phyloP scores from a whole-genome alignment of 257 asterid genomes.

The Coffea canephora region DNA sequence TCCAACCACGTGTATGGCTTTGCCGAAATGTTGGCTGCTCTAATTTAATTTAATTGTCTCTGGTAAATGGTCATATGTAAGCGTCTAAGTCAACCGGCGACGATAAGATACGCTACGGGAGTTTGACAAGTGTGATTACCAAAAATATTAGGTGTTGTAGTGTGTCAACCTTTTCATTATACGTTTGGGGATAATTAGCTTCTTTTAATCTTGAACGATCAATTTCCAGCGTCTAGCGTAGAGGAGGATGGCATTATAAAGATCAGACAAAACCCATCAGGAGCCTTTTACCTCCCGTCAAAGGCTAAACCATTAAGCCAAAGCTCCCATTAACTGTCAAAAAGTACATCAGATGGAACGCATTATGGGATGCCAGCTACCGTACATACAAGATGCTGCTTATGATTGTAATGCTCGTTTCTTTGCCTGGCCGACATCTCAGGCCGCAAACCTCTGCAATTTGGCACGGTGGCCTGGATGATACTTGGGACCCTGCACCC shows the following conservation, averaged over 20 bases:
- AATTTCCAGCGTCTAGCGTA: background rate
- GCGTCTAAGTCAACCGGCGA: background rate
- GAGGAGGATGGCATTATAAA: background rate
- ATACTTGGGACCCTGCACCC: no score
- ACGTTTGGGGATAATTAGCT: background rate
- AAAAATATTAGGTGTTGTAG: background rate
- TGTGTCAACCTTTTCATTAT: background rate
- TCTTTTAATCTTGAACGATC: background rate
- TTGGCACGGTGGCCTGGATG: background rate
- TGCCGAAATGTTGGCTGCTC: background rate
- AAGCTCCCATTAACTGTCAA: no score
- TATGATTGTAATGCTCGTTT: no score
- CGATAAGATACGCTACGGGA: no score
- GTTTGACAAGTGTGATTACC: background rate
- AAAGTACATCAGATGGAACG: background rate
- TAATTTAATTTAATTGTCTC: background rate
- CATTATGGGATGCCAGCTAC: background rate
- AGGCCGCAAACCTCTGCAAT: background rate
- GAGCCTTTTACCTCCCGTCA: background rate
- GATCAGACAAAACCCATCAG: no score
- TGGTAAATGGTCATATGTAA: background rate
- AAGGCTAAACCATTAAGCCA: background rate
- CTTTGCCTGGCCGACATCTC: no score
- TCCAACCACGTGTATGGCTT: constrained; percentile 4
- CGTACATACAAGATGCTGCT: background rate